These are phyloP conservation scores for Lepidium africanum DNA, from an alignment of 345 rosid genomes.

Conservation along the genomic window DNA sequence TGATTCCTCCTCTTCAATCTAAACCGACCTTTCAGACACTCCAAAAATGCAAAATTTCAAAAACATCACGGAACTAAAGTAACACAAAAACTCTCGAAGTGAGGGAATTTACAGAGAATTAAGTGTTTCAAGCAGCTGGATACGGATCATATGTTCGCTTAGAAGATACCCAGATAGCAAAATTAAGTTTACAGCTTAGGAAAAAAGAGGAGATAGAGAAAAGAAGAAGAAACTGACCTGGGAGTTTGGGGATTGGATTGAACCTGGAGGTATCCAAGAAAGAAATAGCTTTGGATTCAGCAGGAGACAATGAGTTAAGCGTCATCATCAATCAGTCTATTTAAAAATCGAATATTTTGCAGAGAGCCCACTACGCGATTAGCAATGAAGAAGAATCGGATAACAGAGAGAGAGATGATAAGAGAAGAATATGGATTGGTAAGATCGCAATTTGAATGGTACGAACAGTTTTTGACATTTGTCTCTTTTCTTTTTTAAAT, in stretches of 20 bases:
- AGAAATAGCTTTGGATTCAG: conserved; percentile 52
- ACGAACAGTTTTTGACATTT: not conserved
- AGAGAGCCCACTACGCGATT: conserved; percentile 4
- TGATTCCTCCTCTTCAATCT: conserved; percentile 48
- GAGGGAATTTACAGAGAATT: not conserved
- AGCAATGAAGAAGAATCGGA: conserved; percentile 7
- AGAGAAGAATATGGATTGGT: conserved; percentile 10
- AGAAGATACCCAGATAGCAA: conserved; percentile 1
- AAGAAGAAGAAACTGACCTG: conserved; percentile 43
- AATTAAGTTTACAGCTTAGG: not conserved
- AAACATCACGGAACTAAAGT: not conserved
- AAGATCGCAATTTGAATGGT: conserved; percentile 9
- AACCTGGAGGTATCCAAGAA: conserved; percentile 58
- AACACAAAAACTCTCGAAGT: not conserved
- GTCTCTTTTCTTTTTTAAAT: not conserved
- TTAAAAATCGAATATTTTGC: conserved; percentile 3
- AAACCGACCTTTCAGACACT: conserved; percentile 38
- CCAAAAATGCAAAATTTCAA: conserved; percentile 1
- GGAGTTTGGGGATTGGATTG: conserved; percentile 37
- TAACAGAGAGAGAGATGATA: conserved; percentile 7
- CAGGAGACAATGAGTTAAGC: conserved; percentile 53
- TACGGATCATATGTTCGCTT: not conserved
- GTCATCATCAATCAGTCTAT: conserved; percentile 43
- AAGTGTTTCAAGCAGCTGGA: not conserved
- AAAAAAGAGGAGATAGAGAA: not conserved